phyloP scores from a whole-genome alignment of 73 alveolate species.

The Tetrahymena malaccensis region DNA sequence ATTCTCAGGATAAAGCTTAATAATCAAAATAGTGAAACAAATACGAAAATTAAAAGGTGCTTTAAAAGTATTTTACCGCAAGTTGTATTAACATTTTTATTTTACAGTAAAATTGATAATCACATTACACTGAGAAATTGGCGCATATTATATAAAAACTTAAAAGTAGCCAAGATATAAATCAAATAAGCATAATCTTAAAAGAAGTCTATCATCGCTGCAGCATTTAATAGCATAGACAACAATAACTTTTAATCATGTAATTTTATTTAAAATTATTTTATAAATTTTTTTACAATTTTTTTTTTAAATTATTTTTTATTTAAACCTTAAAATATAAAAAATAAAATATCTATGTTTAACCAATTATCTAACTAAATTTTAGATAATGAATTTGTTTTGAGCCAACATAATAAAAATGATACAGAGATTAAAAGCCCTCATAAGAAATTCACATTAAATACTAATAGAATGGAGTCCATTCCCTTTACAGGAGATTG shows the following conservation, averaged over 20 bases:
- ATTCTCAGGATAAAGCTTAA: neutral
- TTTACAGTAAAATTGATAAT: neutral
- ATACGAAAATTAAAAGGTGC: neutral
- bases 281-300: no score
- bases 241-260: neutral
- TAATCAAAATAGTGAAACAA: neutral
- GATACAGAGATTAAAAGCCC: neutral
- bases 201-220: neutral
- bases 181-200: neutral
- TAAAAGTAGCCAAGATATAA: neutral
- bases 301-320: no score
- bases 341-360: no score
- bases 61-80: neutral
- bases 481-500: neutral
- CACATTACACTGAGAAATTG: neutral
- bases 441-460: neutral
- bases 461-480: neutral
- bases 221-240: neutral
- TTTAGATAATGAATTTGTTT: neutral
- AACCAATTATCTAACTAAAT: no score
- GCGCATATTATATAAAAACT: neutral
- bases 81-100: neutral
- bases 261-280: no score
- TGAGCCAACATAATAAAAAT: neutral
- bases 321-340: no score